Conservation (phyloP, 306 rosid species). For the Hylodesmum podocarpum region DNA sequence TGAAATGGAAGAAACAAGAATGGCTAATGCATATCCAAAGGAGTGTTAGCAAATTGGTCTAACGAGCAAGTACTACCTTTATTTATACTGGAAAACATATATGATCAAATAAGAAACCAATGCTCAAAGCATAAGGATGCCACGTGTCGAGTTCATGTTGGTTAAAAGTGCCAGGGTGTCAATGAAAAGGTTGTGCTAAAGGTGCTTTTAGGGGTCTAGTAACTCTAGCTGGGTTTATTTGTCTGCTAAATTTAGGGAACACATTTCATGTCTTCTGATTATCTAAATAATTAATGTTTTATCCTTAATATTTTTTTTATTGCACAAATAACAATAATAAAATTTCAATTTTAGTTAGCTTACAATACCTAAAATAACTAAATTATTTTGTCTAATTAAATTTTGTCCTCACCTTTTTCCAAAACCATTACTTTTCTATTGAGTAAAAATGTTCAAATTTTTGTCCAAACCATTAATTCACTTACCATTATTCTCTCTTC, state of each 20-base stretch:
- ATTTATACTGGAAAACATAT: constrained; percentile 37
- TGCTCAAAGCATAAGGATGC: constrained; percentile 18
- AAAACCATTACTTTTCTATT: neutral
- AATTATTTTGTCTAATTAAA: neutral
- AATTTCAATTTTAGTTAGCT: neutral
- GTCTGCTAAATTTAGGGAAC: neutral
- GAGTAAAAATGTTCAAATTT: constrained; percentile 10
- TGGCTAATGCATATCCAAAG: neutral
- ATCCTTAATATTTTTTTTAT: neutral
- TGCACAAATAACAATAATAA: neutral
- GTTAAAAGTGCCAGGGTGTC: constrained; percentile 13
- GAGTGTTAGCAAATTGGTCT: constrained; percentile 25
- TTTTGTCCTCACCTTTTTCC: neutral
- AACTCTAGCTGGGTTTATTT: constrained; percentile 24
- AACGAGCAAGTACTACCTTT: constrained; percentile 31
- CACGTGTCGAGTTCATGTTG: constrained; percentile 50
- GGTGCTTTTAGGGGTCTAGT: constrained; percentile 28
- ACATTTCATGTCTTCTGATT: neutral
- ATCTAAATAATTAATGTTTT: neutral
- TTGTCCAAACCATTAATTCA: constrained; percentile 9
- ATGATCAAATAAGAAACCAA: neutral
- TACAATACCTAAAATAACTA: neutral
- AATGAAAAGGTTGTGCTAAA: constrained; percentile 16
- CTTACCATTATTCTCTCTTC: constrained; percentile 2
- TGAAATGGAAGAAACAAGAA: constrained; percentile 15